These are phyloP conservation scores for Parsonsia alboflavescens DNA, from an alignment of 257 asterid genomes.

Conservation along the genomic window DNA sequence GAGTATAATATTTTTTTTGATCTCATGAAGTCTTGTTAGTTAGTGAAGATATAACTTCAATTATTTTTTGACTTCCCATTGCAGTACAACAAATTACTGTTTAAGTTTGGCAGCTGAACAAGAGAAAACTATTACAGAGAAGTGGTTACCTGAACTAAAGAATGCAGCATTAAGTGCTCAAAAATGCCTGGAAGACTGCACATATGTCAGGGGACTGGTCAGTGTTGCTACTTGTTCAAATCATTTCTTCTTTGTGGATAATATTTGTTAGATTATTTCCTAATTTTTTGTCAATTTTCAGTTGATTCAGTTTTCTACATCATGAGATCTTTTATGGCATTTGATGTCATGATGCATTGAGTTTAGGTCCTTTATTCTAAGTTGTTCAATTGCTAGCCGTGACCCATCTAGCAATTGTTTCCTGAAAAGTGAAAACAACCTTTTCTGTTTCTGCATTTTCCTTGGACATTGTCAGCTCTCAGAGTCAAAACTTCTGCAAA, in stretches of 20 bases:
- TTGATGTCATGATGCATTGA: background rate
- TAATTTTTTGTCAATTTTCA: background rate
- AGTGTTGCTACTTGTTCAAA: slow-evolving; percentile 30
- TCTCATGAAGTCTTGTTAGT: background rate
- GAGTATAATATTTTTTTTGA: background rate
- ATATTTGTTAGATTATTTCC: background rate
- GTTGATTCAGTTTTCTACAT: background rate
- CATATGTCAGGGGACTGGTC: slow-evolving; percentile 91
- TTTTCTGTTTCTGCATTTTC: background rate
- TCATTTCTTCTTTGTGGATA: slow-evolving; percentile 4
- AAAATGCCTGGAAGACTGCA: slow-evolving; percentile 87
- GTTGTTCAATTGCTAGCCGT: background rate
- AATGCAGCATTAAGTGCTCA: slow-evolving; percentile 72
- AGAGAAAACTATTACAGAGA: slow-evolving; percentile 71
- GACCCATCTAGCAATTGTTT: background rate
- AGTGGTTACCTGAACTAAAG: slow-evolving; percentile 83
- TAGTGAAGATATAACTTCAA: slow-evolving; percentile 12
- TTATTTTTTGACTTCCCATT: slow-evolving; percentile 19
- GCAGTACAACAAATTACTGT: slow-evolving; percentile 90
- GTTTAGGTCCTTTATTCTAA: background rate
- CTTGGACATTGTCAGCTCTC: background rate
- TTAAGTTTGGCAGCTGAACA: slow-evolving; percentile 85
- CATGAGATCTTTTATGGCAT: background rate
- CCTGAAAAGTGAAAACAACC: background rate
- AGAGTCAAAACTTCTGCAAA: background rate